Conservation (phyloP, 2,329 filamentous ascomycete genomes). For the Cladobotryum mycophilum region DNA sequence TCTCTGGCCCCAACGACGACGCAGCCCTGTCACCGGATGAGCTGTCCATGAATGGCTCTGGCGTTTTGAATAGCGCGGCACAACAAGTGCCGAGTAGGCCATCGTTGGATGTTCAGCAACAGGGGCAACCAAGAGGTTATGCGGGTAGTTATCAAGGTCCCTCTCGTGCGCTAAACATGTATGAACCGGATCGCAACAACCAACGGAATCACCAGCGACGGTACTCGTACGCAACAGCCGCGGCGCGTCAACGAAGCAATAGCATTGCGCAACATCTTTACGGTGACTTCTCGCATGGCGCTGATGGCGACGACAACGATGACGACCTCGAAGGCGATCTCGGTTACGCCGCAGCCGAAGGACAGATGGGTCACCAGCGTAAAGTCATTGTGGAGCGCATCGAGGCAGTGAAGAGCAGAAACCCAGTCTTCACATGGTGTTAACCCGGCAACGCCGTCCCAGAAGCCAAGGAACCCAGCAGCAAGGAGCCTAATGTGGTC, state of each 20-base stretch:
- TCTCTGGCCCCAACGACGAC: constrained; percentile 43
- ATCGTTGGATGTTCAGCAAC: constrained; percentile 3
- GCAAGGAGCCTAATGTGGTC: not conserved
- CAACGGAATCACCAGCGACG: constrained; percentile 40
- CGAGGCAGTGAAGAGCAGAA: constrained; percentile 90
- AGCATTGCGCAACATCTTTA: constrained; percentile 50
- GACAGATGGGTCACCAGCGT: constrained; percentile 82
- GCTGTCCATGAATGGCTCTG: constrained; percentile 16
- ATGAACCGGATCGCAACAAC: constrained; percentile 41
- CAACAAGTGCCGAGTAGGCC: not conserved
- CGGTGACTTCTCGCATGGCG: constrained; percentile 27
- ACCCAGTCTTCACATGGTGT: constrained; percentile 97
- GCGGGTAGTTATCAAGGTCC: constrained; percentile 38
- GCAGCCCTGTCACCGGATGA: constrained; percentile 35
- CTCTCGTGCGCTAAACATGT: constrained; percentile 35
- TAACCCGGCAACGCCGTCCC: constrained; percentile 33
- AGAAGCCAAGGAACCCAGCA: too few species aligned
- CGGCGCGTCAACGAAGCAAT: constrained; percentile 41
- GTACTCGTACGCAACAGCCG: constrained; percentile 47
- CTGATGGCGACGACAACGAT: constrained; percentile 46
- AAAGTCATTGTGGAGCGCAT: constrained; percentile 96
- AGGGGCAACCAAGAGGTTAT: constrained; percentile 13
- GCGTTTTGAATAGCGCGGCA: constrained; percentile 1
- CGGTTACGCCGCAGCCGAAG: constrained; percentile 88
- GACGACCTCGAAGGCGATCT: constrained; percentile 87